A percentile compares a stretch with the other conserved stretches of the same genome.
These are phyloP conservation scores for Euptelea pleiosperma DNA, from an alignment of 164 flowering plant genomes.

Conservation along the genomic window DNA sequence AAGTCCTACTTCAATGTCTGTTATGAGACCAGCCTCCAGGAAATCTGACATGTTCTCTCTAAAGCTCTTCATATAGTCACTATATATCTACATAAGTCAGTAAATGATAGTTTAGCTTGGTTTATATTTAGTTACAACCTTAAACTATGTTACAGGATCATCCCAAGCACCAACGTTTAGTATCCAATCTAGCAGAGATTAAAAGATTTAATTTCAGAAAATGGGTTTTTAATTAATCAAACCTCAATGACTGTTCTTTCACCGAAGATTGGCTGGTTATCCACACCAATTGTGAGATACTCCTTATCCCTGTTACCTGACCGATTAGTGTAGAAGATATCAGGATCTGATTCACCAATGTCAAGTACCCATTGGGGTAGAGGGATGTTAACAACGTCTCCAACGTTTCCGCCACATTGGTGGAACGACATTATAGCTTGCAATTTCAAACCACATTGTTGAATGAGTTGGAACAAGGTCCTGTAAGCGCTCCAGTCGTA, in stretches of 20 bases:
- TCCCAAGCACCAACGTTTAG: no score
- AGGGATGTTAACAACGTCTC: slow-evolving; percentile 66
- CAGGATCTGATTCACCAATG: slow-evolving; percentile 60
- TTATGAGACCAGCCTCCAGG: slow-evolving; percentile 48
- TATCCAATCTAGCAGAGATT: no score
- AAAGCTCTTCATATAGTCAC: slow-evolving; percentile 88
- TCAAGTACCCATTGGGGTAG: slow-evolving; percentile 72
- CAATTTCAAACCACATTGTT: slow-evolving; percentile 50
- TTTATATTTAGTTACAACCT: no score
- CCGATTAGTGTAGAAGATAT: slow-evolving; percentile 74
- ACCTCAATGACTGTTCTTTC: slow-evolving; percentile 78
- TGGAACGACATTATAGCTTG: slow-evolving; percentile 92
- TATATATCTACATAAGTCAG: slow-evolving; percentile 51
- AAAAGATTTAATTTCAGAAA: no score
- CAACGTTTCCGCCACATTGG: slow-evolving; percentile 82
- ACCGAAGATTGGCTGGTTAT: slow-evolving; percentile 52
- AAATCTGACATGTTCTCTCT: slow-evolving; percentile 74
- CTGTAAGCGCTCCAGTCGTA: slow-evolving; percentile 78
- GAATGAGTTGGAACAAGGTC: slow-evolving; percentile 51
- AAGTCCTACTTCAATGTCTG: slow-evolving; percentile 86
- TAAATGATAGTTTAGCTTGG: no score
- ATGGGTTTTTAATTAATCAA: slow-evolving; percentile 6
- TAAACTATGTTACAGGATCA: no score
- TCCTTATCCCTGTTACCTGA: slow-evolving; percentile 58
- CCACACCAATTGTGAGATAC: slow-evolving; percentile 64